Conservation (phyloP, 2,329 filamentous ascomycete species). For the Ophiostoma sp. region DNA sequence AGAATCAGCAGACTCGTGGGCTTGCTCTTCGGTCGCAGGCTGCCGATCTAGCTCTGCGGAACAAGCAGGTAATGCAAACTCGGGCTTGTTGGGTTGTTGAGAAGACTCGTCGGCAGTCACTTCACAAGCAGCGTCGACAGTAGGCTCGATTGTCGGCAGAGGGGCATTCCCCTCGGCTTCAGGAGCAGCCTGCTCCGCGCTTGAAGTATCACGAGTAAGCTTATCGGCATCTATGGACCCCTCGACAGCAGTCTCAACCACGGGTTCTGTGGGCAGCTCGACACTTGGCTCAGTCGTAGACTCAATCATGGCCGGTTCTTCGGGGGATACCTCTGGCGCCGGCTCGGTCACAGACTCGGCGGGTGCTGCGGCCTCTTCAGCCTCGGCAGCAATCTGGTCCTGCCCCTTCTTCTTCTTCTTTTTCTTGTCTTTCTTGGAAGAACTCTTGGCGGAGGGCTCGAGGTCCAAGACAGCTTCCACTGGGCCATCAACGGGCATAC, state of each 20-base stretch:
- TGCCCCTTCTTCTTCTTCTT: background rate
- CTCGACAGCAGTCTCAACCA: background rate
- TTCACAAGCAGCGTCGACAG: background rate
- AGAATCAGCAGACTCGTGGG: background rate
- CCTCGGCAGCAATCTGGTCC: background rate
- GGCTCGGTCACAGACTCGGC: background rate
- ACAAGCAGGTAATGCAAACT: background rate
- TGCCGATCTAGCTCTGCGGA: background rate
- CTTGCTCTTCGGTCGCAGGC: background rate
- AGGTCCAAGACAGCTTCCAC: background rate
- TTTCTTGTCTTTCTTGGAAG: slow-evolving; percentile 2
- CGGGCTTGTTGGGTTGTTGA: background rate
- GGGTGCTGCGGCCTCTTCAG: background rate
- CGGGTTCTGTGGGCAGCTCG: background rate
- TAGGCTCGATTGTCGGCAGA: background rate
- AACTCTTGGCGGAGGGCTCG: background rate
- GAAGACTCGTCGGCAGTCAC: background rate
- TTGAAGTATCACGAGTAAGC: background rate
- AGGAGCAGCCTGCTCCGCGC: background rate
- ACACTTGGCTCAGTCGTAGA: background rate
- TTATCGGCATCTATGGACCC: background rate
- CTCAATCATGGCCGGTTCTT: background rate
- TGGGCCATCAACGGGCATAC: background rate
- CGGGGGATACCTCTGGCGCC: background rate
- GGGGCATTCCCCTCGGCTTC: background rate